These are phyloP conservation scores for Aspergillus versicolor DNA, from an alignment of 2,329 filamentous ascomycete species.

Conservation along the genomic window DNA sequence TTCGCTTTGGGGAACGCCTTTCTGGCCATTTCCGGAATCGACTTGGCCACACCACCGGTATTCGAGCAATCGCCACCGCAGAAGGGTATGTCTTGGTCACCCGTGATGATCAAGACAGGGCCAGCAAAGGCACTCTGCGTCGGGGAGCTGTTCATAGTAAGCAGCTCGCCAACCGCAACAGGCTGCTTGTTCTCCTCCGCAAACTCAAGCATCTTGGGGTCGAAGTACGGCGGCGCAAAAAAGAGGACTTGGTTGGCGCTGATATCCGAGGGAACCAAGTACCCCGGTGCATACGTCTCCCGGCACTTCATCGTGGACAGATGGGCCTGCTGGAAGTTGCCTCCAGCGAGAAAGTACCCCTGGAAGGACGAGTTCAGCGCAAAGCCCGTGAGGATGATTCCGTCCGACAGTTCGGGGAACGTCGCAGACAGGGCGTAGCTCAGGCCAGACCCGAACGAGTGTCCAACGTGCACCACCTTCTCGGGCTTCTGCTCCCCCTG, in stretches of 20 bases:
- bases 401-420: conserved; percentile 38
- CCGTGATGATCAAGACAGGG: conserved; percentile 27
- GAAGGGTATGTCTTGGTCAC: conserved; percentile 22
- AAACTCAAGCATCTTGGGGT: conserved; percentile 12
- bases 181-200: conserved; percentile 26
- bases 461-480: conserved; percentile 39
- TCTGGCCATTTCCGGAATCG: conserved; percentile 17
- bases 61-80: conserved; percentile 28
- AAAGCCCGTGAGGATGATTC: conserved; percentile 41
- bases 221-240: conserved; percentile 16
- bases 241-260: conserved; percentile 19
- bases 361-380: conserved; percentile 25
- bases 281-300: conserved; percentile 21
- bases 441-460: conserved; percentile 38
- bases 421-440: conserved; percentile 31
- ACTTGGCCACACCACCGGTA: conserved; percentile 16
- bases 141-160: conserved; percentile 16
- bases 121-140: conserved; percentile 19
- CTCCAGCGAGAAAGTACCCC: conserved; percentile 19
- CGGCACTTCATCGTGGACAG: conserved; percentile 16
- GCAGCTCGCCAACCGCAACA: conserved; percentile 26
- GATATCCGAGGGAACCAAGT: conserved; percentile 20
- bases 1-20: conserved; percentile 12
- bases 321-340: conserved; percentile 19
- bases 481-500: conserved; percentile 24